Evolutionary conservation across 1,284 basidiomycete species (phyloP), one percentile per base, ranked within the genome.

Genomic region (Cryptococcus hybrid): DNA sequence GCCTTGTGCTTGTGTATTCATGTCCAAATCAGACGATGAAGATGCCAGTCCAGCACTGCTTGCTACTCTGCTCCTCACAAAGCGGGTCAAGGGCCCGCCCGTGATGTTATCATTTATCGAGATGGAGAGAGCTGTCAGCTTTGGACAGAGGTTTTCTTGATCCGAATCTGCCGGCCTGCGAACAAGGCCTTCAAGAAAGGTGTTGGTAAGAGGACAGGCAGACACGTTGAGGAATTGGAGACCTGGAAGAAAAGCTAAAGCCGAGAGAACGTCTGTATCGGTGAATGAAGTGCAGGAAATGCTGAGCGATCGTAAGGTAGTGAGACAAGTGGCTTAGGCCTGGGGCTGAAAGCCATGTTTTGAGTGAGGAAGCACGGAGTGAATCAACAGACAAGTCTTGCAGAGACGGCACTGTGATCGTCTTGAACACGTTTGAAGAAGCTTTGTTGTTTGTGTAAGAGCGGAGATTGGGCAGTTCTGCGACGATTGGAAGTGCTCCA

Each of bases 171-270:
- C 57, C 3, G 54, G 47, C 24, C 35, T 18, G 13, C 59, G 60
- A 5, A 60, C 62, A 2, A 68, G 52, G 1, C 57, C 60, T 46
- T 67, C 60, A n/a, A 74, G 42, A 50, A 75, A 69, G 0, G 46
- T 49, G 42, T 71, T 69, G 52, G 63, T 52, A 0, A 73, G 13
- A 1, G 52, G 46, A 40, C 57, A 60, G 50, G 45, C 61, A 2
- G 66, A 59, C 8, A 70, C 59, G 52, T 69, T 70, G 38, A 76
- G 63, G 48, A 69, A 72, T 7, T 58, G 47, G 9, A 74, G 63
- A 0, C 44, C 38, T 1, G 54, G 51, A 30, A 71, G 34, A 2
- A 52, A 30, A 0, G 47, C 30, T 0, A 70, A 53, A 3, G 58
- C 38, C 3, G n/a, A 51, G 12, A 64, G 13, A 3, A 70, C 51